Evolutionary conservation across 1,284 basidiomycete genomes (phyloP), one percentile per base, ranked within the genome.

Genomic region (Cutaneotrichosporon sp.): DNA sequence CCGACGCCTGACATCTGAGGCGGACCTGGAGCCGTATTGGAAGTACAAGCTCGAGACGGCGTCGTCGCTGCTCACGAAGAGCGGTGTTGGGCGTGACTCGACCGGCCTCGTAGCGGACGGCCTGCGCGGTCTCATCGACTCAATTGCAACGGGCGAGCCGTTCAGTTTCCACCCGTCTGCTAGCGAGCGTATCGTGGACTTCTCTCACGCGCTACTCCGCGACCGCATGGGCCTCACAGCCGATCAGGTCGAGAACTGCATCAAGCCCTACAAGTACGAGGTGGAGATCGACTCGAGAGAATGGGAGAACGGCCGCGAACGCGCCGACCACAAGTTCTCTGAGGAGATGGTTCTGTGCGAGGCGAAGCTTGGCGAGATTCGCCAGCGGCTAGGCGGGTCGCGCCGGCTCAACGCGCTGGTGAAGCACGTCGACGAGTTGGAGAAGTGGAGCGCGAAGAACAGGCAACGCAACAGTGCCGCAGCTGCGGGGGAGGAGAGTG

Each of bases 211-310:
- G 65, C 94, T 99, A 65, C 77, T 99, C 52, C 81, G 92, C 44
- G 92, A 97, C 65, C 83, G 94, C 3, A 87, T 97, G 56, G 87
- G 88, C 9, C 76, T 97, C 50, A 92, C 96, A 4, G 87, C 90
- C 1, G 96, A 99, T 71, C 94, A 98, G 76, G 96, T 99, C 8
- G 96, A 99, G 79, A 99, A 98, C 76, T 96, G 90, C 75, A 96
- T 99, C 79, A 99, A 98, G 77, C 96, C 96, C 27, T 97, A 85
- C 82, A 97, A 98, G 79, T 97, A 97, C 71, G 92, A 97, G 66
- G 85, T 94, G 24, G 79, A 81, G 59, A 73, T 81, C 5, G 90
- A 96, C 60, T 81, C 82, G 11, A 79, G 84, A 35, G 93, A 97
- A 71, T 99, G 96, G 96, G 90, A 91, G 64, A 68, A 79, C 3